Conservation (phyloP, 1,139 yeast species). For the Blastobotrys apis region DNA sequence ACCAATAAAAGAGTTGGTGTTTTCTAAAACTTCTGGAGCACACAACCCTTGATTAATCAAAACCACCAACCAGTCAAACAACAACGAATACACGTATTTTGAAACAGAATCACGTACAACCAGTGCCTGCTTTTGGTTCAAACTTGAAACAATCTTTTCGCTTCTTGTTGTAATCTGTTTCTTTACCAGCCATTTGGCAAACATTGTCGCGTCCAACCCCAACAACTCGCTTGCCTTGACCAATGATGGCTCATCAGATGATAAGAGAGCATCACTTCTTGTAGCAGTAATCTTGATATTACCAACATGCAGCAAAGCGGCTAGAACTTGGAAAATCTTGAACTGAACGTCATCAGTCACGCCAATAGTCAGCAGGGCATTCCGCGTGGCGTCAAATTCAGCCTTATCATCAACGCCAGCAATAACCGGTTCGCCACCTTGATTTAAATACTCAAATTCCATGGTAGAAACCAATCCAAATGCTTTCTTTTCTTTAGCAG, state of each 20-base stretch:
- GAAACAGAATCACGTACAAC: constrained; percentile 97
- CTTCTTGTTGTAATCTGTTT: constrained; percentile 91
- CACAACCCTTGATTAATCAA: constrained; percentile 79
- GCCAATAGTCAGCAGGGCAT: constrained; percentile 78
- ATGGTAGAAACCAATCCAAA: constrained; percentile 57
- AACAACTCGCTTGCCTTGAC: constrained; percentile 79
- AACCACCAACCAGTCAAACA: constrained; percentile 93
- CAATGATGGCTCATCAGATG: constrained; percentile 83
- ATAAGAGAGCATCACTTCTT: constrained; percentile 75
- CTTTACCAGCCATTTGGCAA: constrained; percentile 91
- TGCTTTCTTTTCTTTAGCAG: constrained; percentile 51
- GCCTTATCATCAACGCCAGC: constrained; percentile 75
- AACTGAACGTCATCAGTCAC: constrained; percentile 56
- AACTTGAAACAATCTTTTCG: constrained; percentile 82
- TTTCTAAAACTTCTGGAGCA: constrained; percentile 53
- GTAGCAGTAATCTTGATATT: constrained; percentile 86
- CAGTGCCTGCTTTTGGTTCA: constrained; percentile 77
- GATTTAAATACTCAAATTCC: constrained; percentile 80
- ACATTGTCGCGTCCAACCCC: constrained; percentile 68
- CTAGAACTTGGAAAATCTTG: constrained; percentile 70
- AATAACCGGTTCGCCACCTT: constrained; percentile 76
- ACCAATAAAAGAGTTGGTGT: constrained; percentile 78
- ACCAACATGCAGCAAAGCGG: constrained; percentile 91
- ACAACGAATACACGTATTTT: constrained; percentile 84
- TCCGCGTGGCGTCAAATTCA: constrained; percentile 70